phyloP scores from a whole-genome alignment of 805 yeast species.

The Cyberlindnera saturnus region DNA sequence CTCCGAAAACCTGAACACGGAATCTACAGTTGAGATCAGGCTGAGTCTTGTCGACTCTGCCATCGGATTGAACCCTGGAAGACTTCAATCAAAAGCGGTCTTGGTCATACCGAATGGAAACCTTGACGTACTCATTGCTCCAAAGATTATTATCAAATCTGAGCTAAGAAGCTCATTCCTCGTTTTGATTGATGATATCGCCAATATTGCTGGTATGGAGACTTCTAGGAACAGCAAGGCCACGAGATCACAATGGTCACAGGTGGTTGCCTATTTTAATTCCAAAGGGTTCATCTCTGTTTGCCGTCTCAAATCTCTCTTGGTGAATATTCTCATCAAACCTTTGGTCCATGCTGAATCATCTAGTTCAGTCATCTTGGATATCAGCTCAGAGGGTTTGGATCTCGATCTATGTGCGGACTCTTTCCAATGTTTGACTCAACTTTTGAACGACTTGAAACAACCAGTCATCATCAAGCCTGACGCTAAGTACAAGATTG shows the following conservation, averaged over 20 bases:
- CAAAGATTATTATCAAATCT: conserved; percentile 32
- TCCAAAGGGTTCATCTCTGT: conserved; percentile 48
- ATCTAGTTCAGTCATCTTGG: conserved; percentile 30
- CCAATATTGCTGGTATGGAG: conserved; percentile 27
- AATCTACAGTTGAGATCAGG: conserved; percentile 11
- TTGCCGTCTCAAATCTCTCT: conserved; percentile 36
- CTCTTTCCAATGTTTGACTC: conserved; percentile 67
- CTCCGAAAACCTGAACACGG: conserved; percentile 3
- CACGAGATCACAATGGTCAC: conserved; percentile 31
- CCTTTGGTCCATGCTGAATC: conserved; percentile 22
- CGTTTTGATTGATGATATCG: conserved; percentile 59
- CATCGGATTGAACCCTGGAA: conserved; percentile 58
- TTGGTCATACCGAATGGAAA: conserved; percentile 49
- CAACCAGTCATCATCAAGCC: conserved; percentile 56
- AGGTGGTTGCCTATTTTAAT: conserved; percentile 30
- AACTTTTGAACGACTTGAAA: conserved; percentile 64
- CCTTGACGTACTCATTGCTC: conserved; percentile 38
- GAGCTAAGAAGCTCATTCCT: conserved; percentile 45
- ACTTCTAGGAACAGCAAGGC: conserved; percentile 22
- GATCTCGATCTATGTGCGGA: conserved; percentile 72
- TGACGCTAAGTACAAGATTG: conserved; percentile 48
- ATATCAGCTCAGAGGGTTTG: conserved; percentile 41
- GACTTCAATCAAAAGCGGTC: conserved; percentile 47
- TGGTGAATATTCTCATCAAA: conserved; percentile 8
- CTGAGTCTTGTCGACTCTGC: conserved; percentile 42